A percentile compares a stretch with the other conserved stretches of the same genome.
Evolutionary conservation across 2,329 filamentous ascomycete species (phyloP).

Genomic region (Epichloe scottii): DNA sequence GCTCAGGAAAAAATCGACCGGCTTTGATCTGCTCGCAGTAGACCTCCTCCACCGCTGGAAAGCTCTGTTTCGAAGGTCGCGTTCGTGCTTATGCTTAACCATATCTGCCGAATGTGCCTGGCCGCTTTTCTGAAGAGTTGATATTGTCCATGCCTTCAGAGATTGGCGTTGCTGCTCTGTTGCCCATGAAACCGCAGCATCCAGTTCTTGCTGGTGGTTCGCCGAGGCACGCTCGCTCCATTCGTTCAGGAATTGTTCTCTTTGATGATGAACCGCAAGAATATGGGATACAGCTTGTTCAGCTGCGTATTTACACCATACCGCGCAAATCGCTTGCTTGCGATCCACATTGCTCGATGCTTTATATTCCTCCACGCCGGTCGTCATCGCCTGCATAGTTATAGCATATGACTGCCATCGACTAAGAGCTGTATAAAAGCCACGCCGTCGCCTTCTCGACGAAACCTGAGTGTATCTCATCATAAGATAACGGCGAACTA

Average conservation of each 20-base stretch:
- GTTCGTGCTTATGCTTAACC: slow-evolving; percentile 19
- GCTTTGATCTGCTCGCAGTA: slow-evolving; percentile 9
- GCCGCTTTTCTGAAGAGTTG: slow-evolving; percentile 23
- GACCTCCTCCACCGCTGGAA: slow-evolving; percentile 22
- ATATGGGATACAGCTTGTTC: background rate
- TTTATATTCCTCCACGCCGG: slow-evolving; percentile 9
- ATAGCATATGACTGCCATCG: slow-evolving; percentile 15
- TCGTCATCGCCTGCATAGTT: slow-evolving; percentile 7
- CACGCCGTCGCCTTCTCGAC: slow-evolving; percentile 19
- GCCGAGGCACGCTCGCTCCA: slow-evolving; percentile 10
- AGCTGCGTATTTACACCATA: slow-evolving; percentile 12
- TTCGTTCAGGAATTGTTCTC: slow-evolving; percentile 9
- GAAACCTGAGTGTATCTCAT: slow-evolving; percentile 23
- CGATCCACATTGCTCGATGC: slow-evolving; percentile 6
- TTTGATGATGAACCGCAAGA: background rate
- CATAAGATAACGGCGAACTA: slow-evolving; percentile 22
- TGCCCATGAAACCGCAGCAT: slow-evolving; percentile 21
- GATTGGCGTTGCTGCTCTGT: slow-evolving; percentile 19
- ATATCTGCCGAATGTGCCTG: slow-evolving; percentile 25
- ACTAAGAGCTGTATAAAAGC: slow-evolving; percentile 20
- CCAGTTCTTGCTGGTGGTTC: slow-evolving; percentile 13
- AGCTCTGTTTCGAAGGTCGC: slow-evolving; percentile 18
- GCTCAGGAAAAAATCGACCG: background rate
- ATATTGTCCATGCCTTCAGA: slow-evolving; percentile 25
- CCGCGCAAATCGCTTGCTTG: slow-evolving; percentile 5